phyloP scores from a whole-genome alignment of 1,284 basidiomycete species.

The Rhodotorula sp. region DNA sequence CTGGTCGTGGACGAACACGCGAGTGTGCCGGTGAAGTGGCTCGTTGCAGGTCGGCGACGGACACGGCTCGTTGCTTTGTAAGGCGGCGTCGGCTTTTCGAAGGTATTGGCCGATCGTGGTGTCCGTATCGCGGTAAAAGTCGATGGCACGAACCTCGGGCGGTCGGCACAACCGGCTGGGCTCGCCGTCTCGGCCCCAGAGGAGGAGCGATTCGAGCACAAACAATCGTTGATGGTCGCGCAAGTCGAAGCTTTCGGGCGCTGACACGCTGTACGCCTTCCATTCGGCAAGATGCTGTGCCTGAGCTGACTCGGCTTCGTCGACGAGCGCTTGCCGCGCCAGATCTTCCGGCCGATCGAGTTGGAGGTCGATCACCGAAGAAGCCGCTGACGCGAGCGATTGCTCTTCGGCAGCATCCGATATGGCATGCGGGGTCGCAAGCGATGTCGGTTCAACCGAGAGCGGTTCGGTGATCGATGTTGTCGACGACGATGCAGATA shows the following conservation, averaged over 20 bases:
- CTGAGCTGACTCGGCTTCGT: conserved; percentile 70
- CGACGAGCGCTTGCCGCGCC: conserved; percentile 63
- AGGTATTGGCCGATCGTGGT: conserved; percentile 89
- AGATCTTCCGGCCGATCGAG: conserved; percentile 55
- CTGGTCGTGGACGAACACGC: conserved; percentile 83
- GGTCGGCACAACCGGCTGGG: conserved; percentile 50
- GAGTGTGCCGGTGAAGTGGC: conserved; percentile 77
- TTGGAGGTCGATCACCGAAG: conserved; percentile 7
- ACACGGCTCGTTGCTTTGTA: conserved; percentile 68
- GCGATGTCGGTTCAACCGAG: too few species aligned
- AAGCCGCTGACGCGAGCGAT: neutral
- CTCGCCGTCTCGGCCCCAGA: conserved; percentile 43
- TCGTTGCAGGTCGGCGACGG: conserved; percentile 78
- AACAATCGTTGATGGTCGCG: conserved; percentile 90
- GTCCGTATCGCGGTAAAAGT: conserved; percentile 91
- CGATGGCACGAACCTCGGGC: conserved; percentile 63
- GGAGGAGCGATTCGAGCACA: conserved; percentile 70
- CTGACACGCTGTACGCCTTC: conserved; percentile 82
- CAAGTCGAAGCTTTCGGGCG: conserved; percentile 75
- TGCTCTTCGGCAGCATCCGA: neutral
- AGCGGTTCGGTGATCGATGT: conserved; percentile 11
- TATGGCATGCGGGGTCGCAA: neutral
- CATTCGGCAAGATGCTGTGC: conserved; percentile 81
- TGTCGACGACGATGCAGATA: conserved; percentile 17
- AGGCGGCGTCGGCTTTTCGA: conserved; percentile 62